Evolutionary conservation across 2,329 filamentous ascomycete species (phyloP).

Genomic region (Nothophaeocryptopus gaeumannii): DNA sequence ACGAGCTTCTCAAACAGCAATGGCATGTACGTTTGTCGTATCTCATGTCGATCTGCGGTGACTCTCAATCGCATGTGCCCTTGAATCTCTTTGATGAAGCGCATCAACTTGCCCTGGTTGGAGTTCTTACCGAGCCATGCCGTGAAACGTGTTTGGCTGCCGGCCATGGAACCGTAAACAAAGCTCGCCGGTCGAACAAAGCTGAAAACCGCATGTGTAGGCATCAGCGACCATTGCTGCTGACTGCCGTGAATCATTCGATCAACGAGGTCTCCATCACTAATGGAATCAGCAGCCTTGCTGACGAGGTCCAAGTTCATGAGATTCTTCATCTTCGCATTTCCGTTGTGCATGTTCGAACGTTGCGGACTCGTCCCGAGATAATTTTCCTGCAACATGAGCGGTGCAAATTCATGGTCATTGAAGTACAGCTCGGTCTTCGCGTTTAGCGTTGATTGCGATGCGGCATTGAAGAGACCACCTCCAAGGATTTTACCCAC

Average conservation of each 20-base stretch:
- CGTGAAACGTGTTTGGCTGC: conserved; percentile 71
- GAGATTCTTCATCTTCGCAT: conserved; percentile 63
- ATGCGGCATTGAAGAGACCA: conserved; percentile 78
- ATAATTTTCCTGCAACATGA: conserved; percentile 99
- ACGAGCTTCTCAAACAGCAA: conserved; percentile 79
- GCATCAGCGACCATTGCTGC: conserved; percentile 98
- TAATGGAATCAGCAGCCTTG: conserved; percentile 90
- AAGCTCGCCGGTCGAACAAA: conserved; percentile 90
- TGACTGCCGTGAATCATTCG: conserved; percentile 98
- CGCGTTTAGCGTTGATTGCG: conserved; percentile 86
- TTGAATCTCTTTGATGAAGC: conserved; percentile 89
- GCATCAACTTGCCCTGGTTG: conserved; percentile 70
- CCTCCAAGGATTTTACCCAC: conserved; percentile 86
- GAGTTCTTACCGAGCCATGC: conserved; percentile 95
- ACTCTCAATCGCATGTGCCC: conserved; percentile 91
- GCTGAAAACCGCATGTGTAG: conserved; percentile 90
- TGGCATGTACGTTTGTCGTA: conserved; percentile 91
- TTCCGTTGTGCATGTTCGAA: conserved; percentile 58
- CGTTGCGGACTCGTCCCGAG: conserved; percentile 74
- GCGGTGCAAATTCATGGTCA: conserved; percentile 93
- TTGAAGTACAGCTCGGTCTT: conserved; percentile 99
- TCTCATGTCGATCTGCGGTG: conserved; percentile 87
- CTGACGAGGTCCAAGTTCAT: conserved; percentile 85
- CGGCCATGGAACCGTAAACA: conserved; percentile 70
- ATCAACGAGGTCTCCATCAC: conserved; percentile 92